Base-by-base conservation (phyloP, 2,329 filamentous ascomycete genomes). In the Tolypocladium album region DNA sequence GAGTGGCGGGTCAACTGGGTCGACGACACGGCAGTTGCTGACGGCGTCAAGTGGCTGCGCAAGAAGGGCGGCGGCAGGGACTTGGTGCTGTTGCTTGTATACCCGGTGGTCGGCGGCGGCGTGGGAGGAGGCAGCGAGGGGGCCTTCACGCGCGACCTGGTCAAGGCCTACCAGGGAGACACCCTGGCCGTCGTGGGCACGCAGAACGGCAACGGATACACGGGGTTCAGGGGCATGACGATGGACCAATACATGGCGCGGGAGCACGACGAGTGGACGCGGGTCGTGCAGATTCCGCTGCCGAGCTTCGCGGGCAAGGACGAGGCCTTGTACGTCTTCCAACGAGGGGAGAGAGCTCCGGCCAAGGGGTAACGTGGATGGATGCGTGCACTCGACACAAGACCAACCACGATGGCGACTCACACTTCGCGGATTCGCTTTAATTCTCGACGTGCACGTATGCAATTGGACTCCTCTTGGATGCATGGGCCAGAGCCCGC, bases 251-350 rank as follows among this genome's bases (percentile, higher is more conserved):
- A 84, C 76, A 85, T 90, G 74, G 79, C 73, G 61, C 74, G 70
- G 56, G 81, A 87, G 67, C 79, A 83, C 65, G 70, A 68, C 34
- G 77, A 75, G 1, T 91, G 85, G 81, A 77, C 79, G 57, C 81
- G 82, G 70, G 77, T 82, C 2, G 78, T 83, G 17, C 85, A 88
- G 74, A 78, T 90, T 62, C 80, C 88, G 4, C 70, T 92, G 68
- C 88, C 88, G 27, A 89, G 86, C 70, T 91, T 91, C 72, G 84
- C 87, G 3, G 88, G 86, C 36, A 91, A 91, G 71, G 88, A 92
- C 66, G 88, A 92, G 73, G 88, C 85, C 0, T 67, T 91, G 59
- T 91, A 86, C 71, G 79, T 89, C 24, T 90, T 88, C 64, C 78
- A 82, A 66, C 70, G 79, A 59, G 77, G 78, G 20, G 67, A 74